Evolutionary conservation across 2,329 filamentous ascomycete genomes (phyloP), one percentile per base, ranked within the genome.

Genomic region (Cytospora leucostoma): DNA sequence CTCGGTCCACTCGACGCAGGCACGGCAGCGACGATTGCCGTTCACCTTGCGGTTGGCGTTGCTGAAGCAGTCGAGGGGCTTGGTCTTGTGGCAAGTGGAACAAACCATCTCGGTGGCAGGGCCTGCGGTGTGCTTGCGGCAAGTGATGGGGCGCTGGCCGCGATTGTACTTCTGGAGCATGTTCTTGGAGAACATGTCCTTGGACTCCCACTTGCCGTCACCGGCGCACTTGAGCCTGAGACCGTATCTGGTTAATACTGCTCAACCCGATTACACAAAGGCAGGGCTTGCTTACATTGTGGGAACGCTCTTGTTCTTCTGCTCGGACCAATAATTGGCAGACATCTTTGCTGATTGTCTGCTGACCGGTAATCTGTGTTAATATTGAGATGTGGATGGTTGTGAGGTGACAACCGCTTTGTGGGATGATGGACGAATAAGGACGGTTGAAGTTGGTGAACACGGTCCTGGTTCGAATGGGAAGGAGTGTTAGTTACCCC

Each of bases 151-250:
- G 19, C 21, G 35, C 2, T 37, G 44, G n/a, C 55, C 51, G 34
- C 50, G 44, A 2, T 21, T n/a, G 44, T 56, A 63, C 15, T 64
- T 66, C 54, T 61, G 60, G 61, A 64, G 57, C 64, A 64, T 54
- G 35, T 56, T 66, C 47, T 59, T 60, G 32, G 64, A 66, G 34
- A 61, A 66, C 49, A 58, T 59, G 17, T 56, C 53, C 13, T 32
- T 37, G n/a, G 27, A 38, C 50, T 66, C 64, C 56, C 59, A 32
- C 61, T 61, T 61, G 40, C 56, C 59, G n/a, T 66, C 64, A 27
- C 49, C 57, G 7, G 34, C 35, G 58, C 64, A 66, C 17, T 59
- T 56, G 19, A 64, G 35, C 56, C 64, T 66, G 56, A 35, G 12
- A 19, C 1, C 35, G 13, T 10, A 8, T 3, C 27, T 12, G 12